Evolutionary conservation across 2,329 filamentous ascomycete species (phyloP), one percentile per base, ranked within the genome.

Genomic region (Pseudomassariella vexata): DNA sequence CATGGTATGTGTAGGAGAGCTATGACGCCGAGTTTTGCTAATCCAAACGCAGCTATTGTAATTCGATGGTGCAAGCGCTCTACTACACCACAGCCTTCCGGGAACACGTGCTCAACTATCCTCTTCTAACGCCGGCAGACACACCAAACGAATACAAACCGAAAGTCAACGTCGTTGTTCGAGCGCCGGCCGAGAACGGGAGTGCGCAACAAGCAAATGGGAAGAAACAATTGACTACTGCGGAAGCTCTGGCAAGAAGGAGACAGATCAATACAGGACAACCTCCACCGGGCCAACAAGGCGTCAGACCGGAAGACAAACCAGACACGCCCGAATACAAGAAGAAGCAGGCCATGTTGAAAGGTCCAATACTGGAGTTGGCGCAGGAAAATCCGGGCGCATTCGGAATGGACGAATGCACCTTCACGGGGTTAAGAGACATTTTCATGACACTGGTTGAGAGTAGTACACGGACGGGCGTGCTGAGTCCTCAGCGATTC

Each of bases 1-100:
- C 90, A 57, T 96, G 90, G 89, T 95, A 82, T 24, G 26, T 28
- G 21, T 32, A 19, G 20, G 39, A 35, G 24, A 28, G 27, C 32
- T 35, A 32, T 35, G 35, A 46, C 21, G 42, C 44, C 24, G 22
- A 19, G 23, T 23, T 25, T 33, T 38, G 33, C 55, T 61, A 42
- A 58, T 45, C 18, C 19, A 21, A 19, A 6, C 12, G 10, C 39
- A 96, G 90, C 59, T 98, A 98, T 63, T 95, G 87, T 66, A 98
- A 98, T 62, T 98, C 92, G 10, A 95, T 98, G 51, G 76, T 98
- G 37, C 92, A 98, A 66, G 94, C 88, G 49, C 78, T 98, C 36
- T 98, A 94, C 65, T 95, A 94, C 65, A 95, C 90, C 14, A 82
- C 87, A 26, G 79, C 86, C 19, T 98, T 98, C 60, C 85, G 92